Evolutionary conservation across 257 asterid species (phyloP), one percentile per base, ranked within the genome.

Genomic region (Rubia yunnanensis): DNA sequence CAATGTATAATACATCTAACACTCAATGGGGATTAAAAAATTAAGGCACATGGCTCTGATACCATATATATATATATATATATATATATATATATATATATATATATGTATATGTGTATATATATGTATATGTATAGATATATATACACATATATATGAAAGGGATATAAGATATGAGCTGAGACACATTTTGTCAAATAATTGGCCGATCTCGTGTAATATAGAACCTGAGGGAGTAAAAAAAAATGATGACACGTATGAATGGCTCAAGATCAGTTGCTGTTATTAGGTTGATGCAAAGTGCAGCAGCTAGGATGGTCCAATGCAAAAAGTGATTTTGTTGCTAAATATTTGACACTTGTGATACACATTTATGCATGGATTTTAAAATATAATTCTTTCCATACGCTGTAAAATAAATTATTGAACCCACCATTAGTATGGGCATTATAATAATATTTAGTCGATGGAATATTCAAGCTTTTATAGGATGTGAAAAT

Each of bases 221-320:
- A 27, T 50, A 69, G 63, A 73, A 49, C 14, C 68, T 73, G 14
- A 41, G 15, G 17, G 63, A 64, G 54, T 39, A 66, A 70, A 70
- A 58, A 15, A 7, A 4, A 8, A 44, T 14, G 22, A 44, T 15
- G 52, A 44, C 52, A 44, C 52, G 52, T 17, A 44, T 44, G 44
- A 9, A 36, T 36, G 7, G 44, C 7, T 32, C 7, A n/a, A n/a
- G 7, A 3, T 32, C 36, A 32, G 5, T 32, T 32, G 48, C 52
- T 15, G 52, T 44, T 17, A 44, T 63, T 48, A 49, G 63, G 46
- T 68, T 55, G 67, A 65, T 68, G 73, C 67, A 32, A 58, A 13
- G 32, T 26, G 60, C 76, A 54, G 31, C 70, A 67, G 30, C 30
- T 67, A 64, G 41, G 20, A 18, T 27, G 50, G 50, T 54, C 63